These are phyloP conservation scores for Juglanconis sp. DNA, from an alignment of 2,329 filamentous ascomycete genomes.

Conservation along the genomic window DNA sequence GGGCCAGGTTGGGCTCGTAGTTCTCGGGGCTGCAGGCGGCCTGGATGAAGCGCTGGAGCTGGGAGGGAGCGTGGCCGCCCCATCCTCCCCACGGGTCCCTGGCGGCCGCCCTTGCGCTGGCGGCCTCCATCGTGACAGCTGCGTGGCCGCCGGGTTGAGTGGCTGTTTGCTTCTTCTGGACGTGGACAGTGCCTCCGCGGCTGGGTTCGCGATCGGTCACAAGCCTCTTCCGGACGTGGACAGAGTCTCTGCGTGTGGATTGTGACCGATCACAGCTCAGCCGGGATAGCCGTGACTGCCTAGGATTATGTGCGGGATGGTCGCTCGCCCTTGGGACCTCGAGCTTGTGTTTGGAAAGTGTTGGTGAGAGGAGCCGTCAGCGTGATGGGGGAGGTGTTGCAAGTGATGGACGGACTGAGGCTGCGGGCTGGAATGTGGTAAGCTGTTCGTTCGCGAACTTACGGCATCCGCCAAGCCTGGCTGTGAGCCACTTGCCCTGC, in stretches of 20 bases:
- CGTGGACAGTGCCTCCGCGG: background rate
- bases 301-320: background rate
- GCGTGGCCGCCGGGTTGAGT: too few species aligned
- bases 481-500: background rate
- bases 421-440: background rate
- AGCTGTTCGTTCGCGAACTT: background rate
- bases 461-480: background rate
- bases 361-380: background rate
- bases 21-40: slow-evolving; percentile 96
- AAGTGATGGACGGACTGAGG: background rate
- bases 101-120: slow-evolving; percentile 90
- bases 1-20: slow-evolving; percentile 93
- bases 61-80: slow-evolving; percentile 69
- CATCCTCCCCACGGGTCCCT: slow-evolving; percentile 89
- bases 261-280: background rate
- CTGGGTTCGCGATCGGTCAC: too few species aligned
- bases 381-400: background rate
- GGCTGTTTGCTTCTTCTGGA: background rate
- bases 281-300: background rate
- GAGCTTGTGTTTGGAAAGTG: too few species aligned
- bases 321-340: too few species aligned
- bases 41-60: slow-evolving; percentile 91
- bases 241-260: background rate
- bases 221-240: background rate
- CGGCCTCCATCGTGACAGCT: slow-evolving; percentile 73